Evolutionary conservation across 2,329 filamentous ascomycete genomes (phyloP).

Genomic region (Aquanectria penicillioides): DNA sequence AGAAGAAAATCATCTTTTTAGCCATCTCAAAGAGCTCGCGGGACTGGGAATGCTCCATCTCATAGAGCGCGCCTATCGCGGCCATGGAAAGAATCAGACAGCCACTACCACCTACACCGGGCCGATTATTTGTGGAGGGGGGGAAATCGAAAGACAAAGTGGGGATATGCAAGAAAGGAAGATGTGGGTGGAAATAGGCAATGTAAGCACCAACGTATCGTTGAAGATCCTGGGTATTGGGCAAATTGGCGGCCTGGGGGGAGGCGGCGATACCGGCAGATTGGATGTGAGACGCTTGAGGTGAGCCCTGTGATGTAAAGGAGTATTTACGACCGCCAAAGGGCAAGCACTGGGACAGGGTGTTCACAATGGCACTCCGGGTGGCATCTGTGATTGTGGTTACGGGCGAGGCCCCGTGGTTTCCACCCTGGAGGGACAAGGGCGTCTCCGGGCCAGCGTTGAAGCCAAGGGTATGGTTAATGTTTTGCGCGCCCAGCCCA

Average conservation of each 20-base stretch:
- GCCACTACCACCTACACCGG: constrained; percentile 78
- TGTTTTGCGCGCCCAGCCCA: constrained; percentile 67
- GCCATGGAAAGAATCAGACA: constrained; percentile 87
- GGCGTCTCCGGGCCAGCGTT: constrained; percentile 75
- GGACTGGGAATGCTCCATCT: constrained; percentile 81
- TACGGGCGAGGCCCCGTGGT: constrained; percentile 66
- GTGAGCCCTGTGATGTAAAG: constrained; percentile 64
- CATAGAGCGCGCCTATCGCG: constrained; percentile 84
- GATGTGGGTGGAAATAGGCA: constrained; percentile 90
- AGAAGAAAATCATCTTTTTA: constrained; percentile 94
- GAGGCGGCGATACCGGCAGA: constrained; percentile 59
- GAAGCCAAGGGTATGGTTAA: constrained; percentile 74
- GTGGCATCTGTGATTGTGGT: constrained; percentile 74
- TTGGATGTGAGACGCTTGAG: constrained; percentile 63
- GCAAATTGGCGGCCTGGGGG: constrained; percentile 69
- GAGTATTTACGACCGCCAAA: constrained; percentile 73
- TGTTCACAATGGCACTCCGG: constrained; percentile 68
- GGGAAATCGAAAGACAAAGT: constrained; percentile 90
- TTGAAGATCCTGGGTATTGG: constrained; percentile 86
- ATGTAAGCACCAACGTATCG: constrained; percentile 92
- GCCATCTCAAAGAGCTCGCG: constrained; percentile 90
- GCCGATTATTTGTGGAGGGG: constrained; percentile 70
- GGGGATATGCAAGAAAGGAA: constrained; percentile 93
- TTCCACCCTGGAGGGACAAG: constrained; percentile 74
- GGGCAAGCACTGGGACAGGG: constrained; percentile 65